Evolutionary conservation across 441 rosid genomes (phyloP).

Genomic region (Isatis lusitanica): DNA sequence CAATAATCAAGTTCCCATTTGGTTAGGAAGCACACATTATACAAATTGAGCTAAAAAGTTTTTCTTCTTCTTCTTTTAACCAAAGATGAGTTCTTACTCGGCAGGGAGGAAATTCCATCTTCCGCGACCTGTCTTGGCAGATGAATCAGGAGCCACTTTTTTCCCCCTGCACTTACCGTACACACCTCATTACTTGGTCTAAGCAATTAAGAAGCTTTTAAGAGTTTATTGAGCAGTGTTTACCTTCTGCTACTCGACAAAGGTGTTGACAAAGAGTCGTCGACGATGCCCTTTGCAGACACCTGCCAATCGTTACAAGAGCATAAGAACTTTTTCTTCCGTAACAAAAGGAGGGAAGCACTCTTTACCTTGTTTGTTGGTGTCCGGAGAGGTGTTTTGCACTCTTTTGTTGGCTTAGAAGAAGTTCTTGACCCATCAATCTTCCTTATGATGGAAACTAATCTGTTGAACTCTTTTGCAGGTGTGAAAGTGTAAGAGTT

Average conservation of each 20-base stretch:
- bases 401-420: conserved; percentile 52
- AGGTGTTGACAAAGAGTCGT: conserved; percentile 55
- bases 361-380: conserved; percentile 53
- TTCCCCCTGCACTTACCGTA: conserved; percentile 44
- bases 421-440: conserved; percentile 55
- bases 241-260: conserved; percentile 64
- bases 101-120: conserved; percentile 70
- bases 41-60: not conserved
- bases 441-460: conserved; percentile 49
- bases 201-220: not conserved
- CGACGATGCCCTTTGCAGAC: conserved; percentile 34
- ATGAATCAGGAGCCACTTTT: conserved; percentile 48
- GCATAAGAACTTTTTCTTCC: conserved; percentile 7
- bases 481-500: conserved; percentile 40
- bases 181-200: conserved; percentile 28
- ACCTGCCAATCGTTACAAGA: conserved; percentile 40
- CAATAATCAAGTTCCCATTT: conserved; percentile 51
- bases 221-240: conserved; percentile 4
- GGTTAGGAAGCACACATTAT: not conserved
- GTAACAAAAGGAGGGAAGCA: not conserved
- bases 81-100: conserved; percentile 53
- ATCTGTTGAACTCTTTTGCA: conserved; percentile 40
- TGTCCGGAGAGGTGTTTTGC: conserved; percentile 64
- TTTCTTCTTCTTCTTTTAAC: not conserved
- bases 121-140: conserved; percentile 59